Evolutionary conservation across 768 basidiomycete species (phyloP).

Genomic region (Chalciporus chontae): DNA sequence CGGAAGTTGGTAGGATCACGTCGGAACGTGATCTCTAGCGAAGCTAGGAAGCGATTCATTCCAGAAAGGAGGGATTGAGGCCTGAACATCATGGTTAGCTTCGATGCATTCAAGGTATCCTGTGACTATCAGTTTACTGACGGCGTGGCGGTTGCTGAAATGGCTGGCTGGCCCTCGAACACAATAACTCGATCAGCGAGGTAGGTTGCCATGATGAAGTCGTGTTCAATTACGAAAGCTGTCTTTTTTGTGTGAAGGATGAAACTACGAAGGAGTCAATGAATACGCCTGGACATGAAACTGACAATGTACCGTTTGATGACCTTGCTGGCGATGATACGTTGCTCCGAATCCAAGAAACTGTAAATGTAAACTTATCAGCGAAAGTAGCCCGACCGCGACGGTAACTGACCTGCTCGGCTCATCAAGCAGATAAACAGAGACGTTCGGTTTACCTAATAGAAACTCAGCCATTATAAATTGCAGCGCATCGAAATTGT

Average conservation of each 20-base stretch:
- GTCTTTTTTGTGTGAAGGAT: conserved; percentile 97
- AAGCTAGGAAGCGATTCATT: conserved; percentile 97
- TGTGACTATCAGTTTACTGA: conserved; percentile 38
- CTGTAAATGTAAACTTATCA: conserved; percentile 33
- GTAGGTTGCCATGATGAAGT: conserved; percentile 99
- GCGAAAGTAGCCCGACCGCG: background rate
- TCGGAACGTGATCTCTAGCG: conserved; percentile 95
- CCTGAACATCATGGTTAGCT: conserved; percentile 36
- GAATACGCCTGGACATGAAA: background rate
- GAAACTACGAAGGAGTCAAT: conserved; percentile 48
- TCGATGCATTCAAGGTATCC: background rate
- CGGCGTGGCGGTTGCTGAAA: conserved; percentile 88
- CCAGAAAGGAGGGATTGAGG: conserved; percentile 93
- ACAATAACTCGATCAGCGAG: conserved; percentile 97
- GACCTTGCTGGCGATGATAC: conserved; percentile 96
- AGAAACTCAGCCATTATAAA: conserved; percentile 8
- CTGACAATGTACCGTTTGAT: conserved; percentile 74
- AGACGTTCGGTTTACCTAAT: conserved; percentile 68
- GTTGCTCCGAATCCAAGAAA: conserved; percentile 98
- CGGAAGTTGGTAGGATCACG: conserved; percentile 95
- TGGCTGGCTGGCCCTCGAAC: conserved; percentile 83
- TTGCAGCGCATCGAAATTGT: background rate
- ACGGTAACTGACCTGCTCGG: conserved; percentile 60
- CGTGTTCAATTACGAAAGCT: conserved; percentile 99
- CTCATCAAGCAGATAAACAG: conserved; percentile 95